These are phyloP conservation scores for Aspergillus latus DNA, from an alignment of 2,329 filamentous ascomycete species.

Conservation along the genomic window DNA sequence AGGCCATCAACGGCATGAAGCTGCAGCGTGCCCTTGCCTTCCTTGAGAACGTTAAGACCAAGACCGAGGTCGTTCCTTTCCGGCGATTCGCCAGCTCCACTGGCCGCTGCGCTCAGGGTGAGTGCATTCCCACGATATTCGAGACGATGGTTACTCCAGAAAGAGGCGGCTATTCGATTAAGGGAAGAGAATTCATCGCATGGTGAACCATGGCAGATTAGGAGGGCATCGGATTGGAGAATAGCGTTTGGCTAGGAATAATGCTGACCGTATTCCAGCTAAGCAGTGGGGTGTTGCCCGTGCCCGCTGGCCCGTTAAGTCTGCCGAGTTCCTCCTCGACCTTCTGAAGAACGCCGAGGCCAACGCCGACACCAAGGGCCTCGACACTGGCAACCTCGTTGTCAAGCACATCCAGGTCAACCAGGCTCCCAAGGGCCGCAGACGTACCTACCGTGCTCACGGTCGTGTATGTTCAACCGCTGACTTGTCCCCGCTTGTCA, in stretches of 20 bases:
- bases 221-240: background rate
- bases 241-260: constrained; percentile 5
- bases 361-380: constrained; percentile 95
- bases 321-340: constrained; percentile 93
- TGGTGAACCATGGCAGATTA: background rate
- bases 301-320: constrained; percentile 99
- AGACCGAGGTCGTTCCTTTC: constrained; percentile 98
- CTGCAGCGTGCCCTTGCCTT: constrained; percentile 90
- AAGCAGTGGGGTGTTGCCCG: constrained; percentile 98
- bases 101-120: constrained; percentile 97
- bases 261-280: constrained; percentile 56
- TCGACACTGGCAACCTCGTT: constrained; percentile 94
- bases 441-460: constrained; percentile 99
- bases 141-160: background rate
- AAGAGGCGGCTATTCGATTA: background rate
- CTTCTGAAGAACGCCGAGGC: constrained; percentile 97
- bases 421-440: constrained; percentile 99
- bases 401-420: constrained; percentile 99
- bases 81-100: constrained; percentile 95
- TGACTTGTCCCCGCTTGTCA: background rate
- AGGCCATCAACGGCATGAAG: constrained; percentile 99
- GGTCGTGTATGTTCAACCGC: constrained; percentile 78
- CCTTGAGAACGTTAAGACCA: constrained; percentile 96
- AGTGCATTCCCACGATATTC: constrained; percentile 46
- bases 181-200: constrained; percentile 7